Conservation (phyloP, 108 stramenopile species). For the Ochromonas danica region DNA sequence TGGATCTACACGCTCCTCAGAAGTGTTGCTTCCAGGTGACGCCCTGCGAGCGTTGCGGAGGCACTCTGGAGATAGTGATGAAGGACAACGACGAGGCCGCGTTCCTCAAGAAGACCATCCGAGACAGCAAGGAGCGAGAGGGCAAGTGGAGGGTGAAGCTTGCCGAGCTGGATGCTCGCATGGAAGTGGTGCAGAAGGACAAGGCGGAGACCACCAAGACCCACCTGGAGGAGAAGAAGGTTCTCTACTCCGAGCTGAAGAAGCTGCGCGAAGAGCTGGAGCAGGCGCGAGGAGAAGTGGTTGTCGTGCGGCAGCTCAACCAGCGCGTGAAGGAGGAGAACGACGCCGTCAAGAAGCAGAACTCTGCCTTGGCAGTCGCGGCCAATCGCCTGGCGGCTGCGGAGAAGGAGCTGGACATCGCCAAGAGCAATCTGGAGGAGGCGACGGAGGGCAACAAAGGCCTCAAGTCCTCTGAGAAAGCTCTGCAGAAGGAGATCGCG, state of each 20-base stretch:
- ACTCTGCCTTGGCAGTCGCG: not conserved
- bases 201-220: constrained; percentile 3
- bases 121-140: not conserved
- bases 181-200: not conserved
- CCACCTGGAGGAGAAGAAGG: not conserved
- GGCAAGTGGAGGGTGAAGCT: not conserved
- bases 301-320: not conserved
- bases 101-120: not conserved
- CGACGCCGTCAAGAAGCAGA: not conserved
- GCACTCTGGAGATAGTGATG: not conserved
- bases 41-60: not conserved
- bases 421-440: not conserved
- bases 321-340: not conserved
- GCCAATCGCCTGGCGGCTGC: not conserved
- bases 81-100: not conserved
- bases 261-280: not conserved
- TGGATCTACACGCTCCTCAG: not conserved
- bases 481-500: not conserved
- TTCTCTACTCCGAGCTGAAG: not conserved
- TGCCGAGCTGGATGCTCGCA: not conserved
- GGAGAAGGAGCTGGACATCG: not conserved
- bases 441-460: not conserved
- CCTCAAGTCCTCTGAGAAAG: not conserved
- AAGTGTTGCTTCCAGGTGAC: not conserved
- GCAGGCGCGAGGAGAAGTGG: not conserved